Conservation (phyloP, 2,329 filamentous ascomycete species). For the Rhexocercosporidium sp. region DNA sequence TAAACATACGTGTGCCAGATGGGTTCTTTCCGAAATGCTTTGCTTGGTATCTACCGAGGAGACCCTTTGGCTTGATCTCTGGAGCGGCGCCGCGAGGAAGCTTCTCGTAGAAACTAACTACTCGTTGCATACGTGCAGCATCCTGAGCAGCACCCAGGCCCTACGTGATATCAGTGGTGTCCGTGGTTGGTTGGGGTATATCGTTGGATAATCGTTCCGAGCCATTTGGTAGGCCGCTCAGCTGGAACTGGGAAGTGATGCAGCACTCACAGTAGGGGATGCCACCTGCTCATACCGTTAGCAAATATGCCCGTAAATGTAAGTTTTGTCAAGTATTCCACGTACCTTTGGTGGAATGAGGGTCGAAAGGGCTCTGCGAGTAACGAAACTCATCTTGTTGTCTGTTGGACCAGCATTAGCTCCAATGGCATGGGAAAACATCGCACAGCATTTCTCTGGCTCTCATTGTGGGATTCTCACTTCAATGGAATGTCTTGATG, state of each 20-base stretch:
- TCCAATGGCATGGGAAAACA: slow-evolving; percentile 28
- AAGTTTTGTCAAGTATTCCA: slow-evolving; percentile 7
- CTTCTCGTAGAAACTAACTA: slow-evolving; percentile 98
- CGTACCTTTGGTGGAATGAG: slow-evolving; percentile 98
- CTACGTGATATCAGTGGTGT: slow-evolving; percentile 58
- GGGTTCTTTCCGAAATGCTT: slow-evolving; percentile 96
- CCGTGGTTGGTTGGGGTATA: slow-evolving; percentile 10
- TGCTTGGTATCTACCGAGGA: slow-evolving; percentile 86
- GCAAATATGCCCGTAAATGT: slow-evolving; percentile 27
- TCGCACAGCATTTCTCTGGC: too few relatives aligned
- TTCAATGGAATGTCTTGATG: slow-evolving; percentile 40
- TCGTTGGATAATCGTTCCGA: neutral
- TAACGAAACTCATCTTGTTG: slow-evolving; percentile 88
- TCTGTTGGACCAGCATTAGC: slow-evolving; percentile 43
- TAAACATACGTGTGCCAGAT: slow-evolving; percentile 80
- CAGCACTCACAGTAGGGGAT: slow-evolving; percentile 43
- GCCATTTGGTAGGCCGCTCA: slow-evolving; percentile 1
- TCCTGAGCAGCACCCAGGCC: slow-evolving; percentile 94
- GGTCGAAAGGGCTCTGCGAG: slow-evolving; percentile 92
- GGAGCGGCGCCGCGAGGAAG: slow-evolving; percentile 92
- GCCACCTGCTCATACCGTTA: slow-evolving; percentile 38
- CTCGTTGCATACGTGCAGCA: slow-evolving; percentile 96
- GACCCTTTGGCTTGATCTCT: slow-evolving; percentile 78
- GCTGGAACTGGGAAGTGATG: neutral
- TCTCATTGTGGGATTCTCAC: slow-evolving; percentile 27